Evolutionary conservation across 257 asterid genomes (phyloP).

Genomic region (Solanum okadae): DNA sequence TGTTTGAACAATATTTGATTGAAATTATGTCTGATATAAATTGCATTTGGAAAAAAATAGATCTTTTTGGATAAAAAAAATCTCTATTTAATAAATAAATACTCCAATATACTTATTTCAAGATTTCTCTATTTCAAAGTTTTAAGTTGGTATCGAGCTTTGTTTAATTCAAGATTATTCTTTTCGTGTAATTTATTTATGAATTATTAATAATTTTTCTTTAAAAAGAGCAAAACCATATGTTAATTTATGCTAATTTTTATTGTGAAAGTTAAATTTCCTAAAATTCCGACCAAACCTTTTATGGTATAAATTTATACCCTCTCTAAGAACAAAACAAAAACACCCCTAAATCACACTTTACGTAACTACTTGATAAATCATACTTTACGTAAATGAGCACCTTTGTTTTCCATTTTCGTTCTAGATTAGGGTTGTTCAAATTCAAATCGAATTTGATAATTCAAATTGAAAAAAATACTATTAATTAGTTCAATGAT

Average conservation of each 20-base stretch:
- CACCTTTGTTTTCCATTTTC: not conserved
- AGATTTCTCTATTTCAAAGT: no score
- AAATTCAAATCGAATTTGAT: no score
- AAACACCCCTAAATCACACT: not conserved
- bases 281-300: not conserved
- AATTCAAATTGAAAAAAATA: no score
- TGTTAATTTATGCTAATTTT: not conserved
- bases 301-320: no score
- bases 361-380: not conserved
- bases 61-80: not conserved
- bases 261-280: not conserved
- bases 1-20: not conserved
- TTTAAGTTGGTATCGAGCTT: not conserved
- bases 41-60: not conserved
- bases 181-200: no score
- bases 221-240: not conserved
- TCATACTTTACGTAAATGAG: not conserved
- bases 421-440: not conserved
- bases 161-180: not conserved
- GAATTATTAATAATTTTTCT: no score
- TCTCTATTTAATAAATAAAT: not conserved
- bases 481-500: no score
- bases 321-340: not conserved
- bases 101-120: not conserved
- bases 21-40: not conserved